These are phyloP conservation scores for Fusarium mexicanum DNA, from an alignment of 2,329 filamentous ascomycete species.

Conservation along the genomic window DNA sequence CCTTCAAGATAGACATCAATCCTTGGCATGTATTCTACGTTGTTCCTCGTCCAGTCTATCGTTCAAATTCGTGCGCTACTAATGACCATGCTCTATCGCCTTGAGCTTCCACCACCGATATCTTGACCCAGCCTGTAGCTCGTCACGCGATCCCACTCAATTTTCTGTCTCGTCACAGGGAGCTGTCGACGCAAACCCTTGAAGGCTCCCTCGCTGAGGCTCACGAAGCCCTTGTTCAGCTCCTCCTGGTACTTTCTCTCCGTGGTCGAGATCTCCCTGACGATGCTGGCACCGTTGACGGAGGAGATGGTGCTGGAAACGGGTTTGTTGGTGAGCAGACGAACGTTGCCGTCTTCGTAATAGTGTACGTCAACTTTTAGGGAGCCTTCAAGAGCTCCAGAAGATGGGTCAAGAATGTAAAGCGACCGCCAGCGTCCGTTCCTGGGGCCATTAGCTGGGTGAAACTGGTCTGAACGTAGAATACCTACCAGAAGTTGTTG, in stretches of 20 bases:
- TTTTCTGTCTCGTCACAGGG: conserved; percentile 96
- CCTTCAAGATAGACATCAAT: neutral
- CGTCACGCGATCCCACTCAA: conserved; percentile 98
- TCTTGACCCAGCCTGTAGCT: conserved; percentile 88
- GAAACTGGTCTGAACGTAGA: neutral
- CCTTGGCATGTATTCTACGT: conserved; percentile 18
- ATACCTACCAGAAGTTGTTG: conserved; percentile 90
- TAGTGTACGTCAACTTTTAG: conserved; percentile 98
- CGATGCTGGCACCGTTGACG: conserved; percentile 72
- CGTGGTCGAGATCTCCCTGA: conserved; percentile 77
- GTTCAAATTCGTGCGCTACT: conserved; percentile 19
- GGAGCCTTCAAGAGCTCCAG: conserved; percentile 74
- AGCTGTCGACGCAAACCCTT: conserved; percentile 92
- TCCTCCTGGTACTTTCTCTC: conserved; percentile 98
- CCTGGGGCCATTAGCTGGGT: conserved; percentile 58
- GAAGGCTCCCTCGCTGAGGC: conserved; percentile 92
- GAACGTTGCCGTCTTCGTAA: conserved; percentile 98
- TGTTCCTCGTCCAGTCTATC: conserved; percentile 18
- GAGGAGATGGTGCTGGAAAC: conserved; percentile 70
- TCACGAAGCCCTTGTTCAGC: conserved; percentile 88
- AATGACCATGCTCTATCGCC: conserved; percentile 38
- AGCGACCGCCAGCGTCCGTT: conserved; percentile 95
- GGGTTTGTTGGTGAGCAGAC: conserved; percentile 87
- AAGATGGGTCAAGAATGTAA: conserved; percentile 81
- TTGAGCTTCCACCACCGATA: conserved; percentile 74